Evolutionary conservation across 164 flowering plant species (phyloP), one percentile per base, ranked within the genome.

Genomic region (Akebia trifoliata): DNA sequence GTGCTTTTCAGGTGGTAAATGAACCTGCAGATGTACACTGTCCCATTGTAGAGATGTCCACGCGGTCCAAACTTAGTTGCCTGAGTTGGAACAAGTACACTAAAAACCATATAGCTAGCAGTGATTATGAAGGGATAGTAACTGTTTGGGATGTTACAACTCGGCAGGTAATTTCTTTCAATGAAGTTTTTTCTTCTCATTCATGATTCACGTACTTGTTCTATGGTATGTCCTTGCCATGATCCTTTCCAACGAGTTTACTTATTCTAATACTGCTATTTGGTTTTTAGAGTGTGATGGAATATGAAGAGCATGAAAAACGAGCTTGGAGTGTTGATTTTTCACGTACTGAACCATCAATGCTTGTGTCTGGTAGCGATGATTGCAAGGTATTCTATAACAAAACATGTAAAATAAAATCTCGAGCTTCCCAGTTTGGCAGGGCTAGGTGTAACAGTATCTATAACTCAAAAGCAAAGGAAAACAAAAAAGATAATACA

Each of bases 281-380:
- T n/a, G n/a, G n/a, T 43, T 38, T 54, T 14, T 72, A 94, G 99
- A 87, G 97, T 80, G 74, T 90, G 43, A 87, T 88, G 93, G 97
- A 90, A 66, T 94, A 88, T 67, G 97, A 94, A 70, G 99, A 94
- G 73, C 99, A 94, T 69, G 99, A 94, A 69, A 94, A 90, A 71
- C 77, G 99, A 50, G 99, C 96, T 32, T 90, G 99, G 99, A 90
- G 97, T 83, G 93, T 90, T 74, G 99, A 94, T 76, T 94, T 90
- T 76, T 94, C 97, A 28, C 80, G 76, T 37, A 87, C 93, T 42
- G 97, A 92, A 32, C 95, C 97, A 2, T 79, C 90, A 28, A 82
- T 80, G 88, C 91, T 92, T 56, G 90, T 92, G 40, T 92, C 98
- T 62, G 98, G 98, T 10, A 87, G 98, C 65, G 99, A 94, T 73